These are phyloP conservation scores for Lactifluus piperatus DNA, from an alignment of 768 basidiomycete genomes.

Conservation along the genomic window DNA sequence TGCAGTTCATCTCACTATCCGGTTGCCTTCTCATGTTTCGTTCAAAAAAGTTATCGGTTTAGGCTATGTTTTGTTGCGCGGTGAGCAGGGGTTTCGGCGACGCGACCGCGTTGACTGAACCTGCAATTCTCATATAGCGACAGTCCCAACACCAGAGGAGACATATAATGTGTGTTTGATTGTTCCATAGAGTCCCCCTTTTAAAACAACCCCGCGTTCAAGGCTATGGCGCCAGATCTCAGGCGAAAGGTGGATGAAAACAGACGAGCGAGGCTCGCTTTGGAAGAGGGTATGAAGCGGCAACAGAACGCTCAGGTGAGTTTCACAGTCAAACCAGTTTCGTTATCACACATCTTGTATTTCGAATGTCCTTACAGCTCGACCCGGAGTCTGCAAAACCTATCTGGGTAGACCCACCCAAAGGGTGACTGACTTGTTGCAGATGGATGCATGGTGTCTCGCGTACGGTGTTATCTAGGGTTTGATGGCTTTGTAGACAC, in stretches of 20 bases:
- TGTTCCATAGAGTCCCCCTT: not conserved
- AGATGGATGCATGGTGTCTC: not conserved
- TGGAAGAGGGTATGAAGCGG: constrained; percentile 26
- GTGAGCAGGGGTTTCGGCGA: constrained; percentile 16
- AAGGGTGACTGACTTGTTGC: not conserved
- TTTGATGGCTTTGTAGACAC: constrained; percentile 54
- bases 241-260: constrained; percentile 30
- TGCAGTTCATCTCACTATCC: not conserved
- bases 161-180: constrained; percentile 27
- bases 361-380: constrained; percentile 16
- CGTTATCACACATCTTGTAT: not conserved
- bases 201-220: not conserved
- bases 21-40: not conserved
- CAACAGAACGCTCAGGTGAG: constrained; percentile 27
- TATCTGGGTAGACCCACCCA: constrained; percentile 28
- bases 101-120: not conserved
- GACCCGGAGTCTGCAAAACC: constrained; percentile 32
- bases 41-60: constrained; percentile 27
- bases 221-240: constrained; percentile 33
- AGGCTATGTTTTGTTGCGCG: constrained; percentile 27
- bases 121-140: constrained; percentile 19
- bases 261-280: constrained; percentile 28
- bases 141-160: constrained; percentile 28
- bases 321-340: not conserved
- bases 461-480: constrained; percentile 7